Evolutionary conservation across 306 rosid genomes (phyloP).

Genomic region (Lablab purpureus): DNA sequence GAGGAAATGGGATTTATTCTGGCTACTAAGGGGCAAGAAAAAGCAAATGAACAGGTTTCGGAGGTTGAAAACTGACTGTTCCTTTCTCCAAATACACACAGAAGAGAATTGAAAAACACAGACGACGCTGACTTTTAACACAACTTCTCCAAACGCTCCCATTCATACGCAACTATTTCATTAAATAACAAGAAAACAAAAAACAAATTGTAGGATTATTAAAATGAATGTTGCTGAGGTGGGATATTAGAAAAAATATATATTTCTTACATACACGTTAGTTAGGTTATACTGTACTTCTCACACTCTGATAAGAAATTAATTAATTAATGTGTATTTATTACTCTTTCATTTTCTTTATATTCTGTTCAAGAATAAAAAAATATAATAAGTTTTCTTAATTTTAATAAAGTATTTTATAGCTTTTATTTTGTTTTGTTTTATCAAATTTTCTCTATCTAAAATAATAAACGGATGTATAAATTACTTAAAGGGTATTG

Average conservation of each 20-base stretch:
- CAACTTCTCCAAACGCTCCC: constrained; percentile 62
- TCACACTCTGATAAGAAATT: background rate
- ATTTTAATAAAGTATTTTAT: too few relatives aligned
- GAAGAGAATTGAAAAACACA: constrained; percentile 42
- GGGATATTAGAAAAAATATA: background rate
- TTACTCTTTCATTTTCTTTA: too few relatives aligned
- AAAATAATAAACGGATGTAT: too few relatives aligned
- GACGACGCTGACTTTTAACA: constrained; percentile 85
- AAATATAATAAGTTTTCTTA: too few relatives aligned
- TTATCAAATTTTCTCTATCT: too few relatives aligned
- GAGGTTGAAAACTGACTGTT: constrained; percentile 43
- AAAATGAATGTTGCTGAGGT: background rate
- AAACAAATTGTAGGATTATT: background rate
- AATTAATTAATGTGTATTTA: background rate
- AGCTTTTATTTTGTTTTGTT: too few relatives aligned
- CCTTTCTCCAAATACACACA: constrained; percentile 44
- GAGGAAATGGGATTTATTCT: constrained; percentile 36
- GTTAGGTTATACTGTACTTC: background rate
- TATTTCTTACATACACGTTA: background rate
- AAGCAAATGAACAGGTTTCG: constrained; percentile 40
- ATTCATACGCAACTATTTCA: constrained; percentile 55
- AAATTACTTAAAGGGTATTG: too few relatives aligned
- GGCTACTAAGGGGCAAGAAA: constrained; percentile 35
- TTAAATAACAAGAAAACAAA: background rate
- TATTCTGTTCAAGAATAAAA: too few relatives aligned